Percentiles rank a stretch among this genome's conserved stretches.
Evolutionary conservation across 306 rosid genomes (phyloP).

Genomic region (Parietaria judaica): DNA sequence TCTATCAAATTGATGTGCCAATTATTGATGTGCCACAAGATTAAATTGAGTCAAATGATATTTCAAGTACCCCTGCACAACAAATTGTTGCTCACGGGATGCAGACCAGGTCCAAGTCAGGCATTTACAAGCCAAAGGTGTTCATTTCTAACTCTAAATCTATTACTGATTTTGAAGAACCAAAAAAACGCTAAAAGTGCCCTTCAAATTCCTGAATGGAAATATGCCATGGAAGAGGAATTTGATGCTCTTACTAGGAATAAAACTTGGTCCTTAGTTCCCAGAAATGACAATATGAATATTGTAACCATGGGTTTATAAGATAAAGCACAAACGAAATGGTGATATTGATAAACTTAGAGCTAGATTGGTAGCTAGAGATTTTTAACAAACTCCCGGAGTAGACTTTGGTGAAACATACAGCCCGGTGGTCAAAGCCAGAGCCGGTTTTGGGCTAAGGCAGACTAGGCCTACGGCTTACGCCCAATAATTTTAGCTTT

Average conservation of each 20-base stretch:
- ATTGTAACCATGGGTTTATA: not conserved
- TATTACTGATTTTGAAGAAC: not conserved
- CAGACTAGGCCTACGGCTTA: too few relatives aligned
- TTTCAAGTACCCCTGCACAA: too few relatives aligned
- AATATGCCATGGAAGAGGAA: not conserved
- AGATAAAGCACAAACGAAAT: not conserved
- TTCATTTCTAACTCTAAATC: not conserved
- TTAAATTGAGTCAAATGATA: too few relatives aligned
- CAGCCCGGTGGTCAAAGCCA: not conserved
- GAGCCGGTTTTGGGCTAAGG: too few relatives aligned
- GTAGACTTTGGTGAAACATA: not conserved
- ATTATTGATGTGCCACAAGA: too few relatives aligned
- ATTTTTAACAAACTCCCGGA: not conserved
- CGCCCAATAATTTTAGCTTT: too few relatives aligned
- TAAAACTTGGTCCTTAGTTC: not conserved
- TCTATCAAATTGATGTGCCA: too few relatives aligned
- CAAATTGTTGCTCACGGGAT: not conserved
- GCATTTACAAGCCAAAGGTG: not conserved
- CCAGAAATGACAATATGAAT: not conserved
- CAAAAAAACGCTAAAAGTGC: not conserved
- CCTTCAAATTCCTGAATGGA: not conserved
- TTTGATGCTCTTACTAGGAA: not conserved
- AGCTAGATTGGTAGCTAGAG: not conserved
- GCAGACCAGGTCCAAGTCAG: not conserved
- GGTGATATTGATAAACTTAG: not conserved